Evolutionary conservation across 2,329 filamentous ascomycete species (phyloP).

Genomic region (Endothia cerciana): DNA sequence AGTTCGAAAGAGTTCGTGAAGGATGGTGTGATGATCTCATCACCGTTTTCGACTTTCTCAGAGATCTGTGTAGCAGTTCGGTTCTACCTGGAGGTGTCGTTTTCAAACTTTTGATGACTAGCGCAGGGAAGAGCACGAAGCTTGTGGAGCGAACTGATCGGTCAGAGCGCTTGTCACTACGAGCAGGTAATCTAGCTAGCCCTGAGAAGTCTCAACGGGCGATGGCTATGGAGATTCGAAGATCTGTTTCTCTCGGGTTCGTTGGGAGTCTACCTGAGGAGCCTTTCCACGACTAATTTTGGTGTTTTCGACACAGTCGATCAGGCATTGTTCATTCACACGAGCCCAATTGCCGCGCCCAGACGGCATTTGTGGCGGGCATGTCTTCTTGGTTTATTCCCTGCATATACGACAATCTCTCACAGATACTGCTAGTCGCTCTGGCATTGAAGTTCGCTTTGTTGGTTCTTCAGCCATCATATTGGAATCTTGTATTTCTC

Average conservation of each 20-base stretch:
- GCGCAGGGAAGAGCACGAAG: conserved; percentile 6
- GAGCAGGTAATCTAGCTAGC: not conserved
- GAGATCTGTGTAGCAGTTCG: not conserved
- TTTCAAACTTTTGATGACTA: conserved; percentile 10
- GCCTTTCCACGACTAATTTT: not conserved
- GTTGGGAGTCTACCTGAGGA: not conserved
- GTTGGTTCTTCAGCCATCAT: too few species aligned
- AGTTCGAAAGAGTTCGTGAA: not conserved
- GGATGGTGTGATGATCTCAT: not conserved
- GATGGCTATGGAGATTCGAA: not conserved
- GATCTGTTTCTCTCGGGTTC: not conserved
- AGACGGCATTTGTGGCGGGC: too few species aligned
- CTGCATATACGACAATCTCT: too few species aligned
- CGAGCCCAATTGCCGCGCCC: not conserved
- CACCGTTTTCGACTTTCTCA: not conserved
- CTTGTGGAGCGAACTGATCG: not conserved
- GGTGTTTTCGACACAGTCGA: not conserved
- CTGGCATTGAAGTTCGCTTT: too few species aligned
- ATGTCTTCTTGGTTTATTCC: too few species aligned
- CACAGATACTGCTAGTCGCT: too few species aligned
- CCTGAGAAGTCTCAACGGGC: conserved; percentile 1
- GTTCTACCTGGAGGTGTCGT: not conserved
- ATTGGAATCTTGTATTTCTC: too few species aligned
- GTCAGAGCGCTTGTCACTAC: conserved; percentile 1
- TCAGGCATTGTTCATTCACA: not conserved